Evolutionary conservation across 805 yeast species (phyloP).

Genomic region (Starmera pachycereana): DNA sequence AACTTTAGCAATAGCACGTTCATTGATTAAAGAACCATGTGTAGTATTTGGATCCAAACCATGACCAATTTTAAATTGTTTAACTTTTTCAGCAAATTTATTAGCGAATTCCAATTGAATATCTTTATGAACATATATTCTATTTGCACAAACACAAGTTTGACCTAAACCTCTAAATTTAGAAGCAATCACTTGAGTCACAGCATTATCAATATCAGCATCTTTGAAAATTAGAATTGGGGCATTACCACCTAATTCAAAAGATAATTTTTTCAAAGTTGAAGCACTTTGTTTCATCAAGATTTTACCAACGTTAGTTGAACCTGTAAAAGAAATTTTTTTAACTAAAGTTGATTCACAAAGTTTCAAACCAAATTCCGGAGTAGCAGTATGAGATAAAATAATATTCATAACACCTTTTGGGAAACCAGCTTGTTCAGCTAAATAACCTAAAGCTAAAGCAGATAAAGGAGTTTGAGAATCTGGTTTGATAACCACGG

Average conservation of each 20-base stretch:
- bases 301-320: slow-evolving; percentile 51
- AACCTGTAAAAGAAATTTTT: slow-evolving; percentile 56
- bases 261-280: slow-evolving; percentile 48
- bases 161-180: slow-evolving; percentile 57
- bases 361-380: slow-evolving; percentile 40
- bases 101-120: slow-evolving; percentile 38
- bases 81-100: slow-evolving; percentile 34
- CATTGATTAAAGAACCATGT: slow-evolving; percentile 49
- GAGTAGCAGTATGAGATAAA: slow-evolving; percentile 38
- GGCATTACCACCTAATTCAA: slow-evolving; percentile 63
- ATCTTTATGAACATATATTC: slow-evolving; percentile 43
- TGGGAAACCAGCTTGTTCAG: slow-evolving; percentile 53
- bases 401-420: slow-evolving; percentile 45
- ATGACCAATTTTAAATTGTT: slow-evolving; percentile 41
- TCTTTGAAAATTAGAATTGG: slow-evolving; percentile 54
- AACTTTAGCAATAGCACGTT: slow-evolving; percentile 40
- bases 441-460: slow-evolving; percentile 43
- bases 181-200: slow-evolving; percentile 39
- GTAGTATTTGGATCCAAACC: slow-evolving; percentile 42
- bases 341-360: slow-evolving; percentile 38
- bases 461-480: slow-evolving; percentile 53
- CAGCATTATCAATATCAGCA: slow-evolving; percentile 47
- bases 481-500: slow-evolving; percentile 51
- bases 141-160: slow-evolving; percentile 56
- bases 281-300: slow-evolving; percentile 47